These are phyloP conservation scores for Apiospora phragmitis DNA, from an alignment of 2,329 filamentous ascomycete species.

Conservation along the genomic window DNA sequence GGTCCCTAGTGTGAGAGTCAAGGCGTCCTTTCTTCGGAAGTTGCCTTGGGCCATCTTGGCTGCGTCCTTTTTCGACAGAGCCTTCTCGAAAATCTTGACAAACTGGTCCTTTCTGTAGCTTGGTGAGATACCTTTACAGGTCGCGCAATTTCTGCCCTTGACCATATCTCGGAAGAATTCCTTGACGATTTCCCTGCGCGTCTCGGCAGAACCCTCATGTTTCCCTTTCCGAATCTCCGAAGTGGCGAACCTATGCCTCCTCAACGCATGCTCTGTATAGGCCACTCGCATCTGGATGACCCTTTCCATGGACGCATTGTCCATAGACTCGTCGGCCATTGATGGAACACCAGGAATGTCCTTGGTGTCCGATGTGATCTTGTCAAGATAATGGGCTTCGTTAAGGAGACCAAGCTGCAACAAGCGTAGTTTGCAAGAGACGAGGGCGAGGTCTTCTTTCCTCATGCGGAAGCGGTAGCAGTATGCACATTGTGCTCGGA, in stretches of 20 bases:
- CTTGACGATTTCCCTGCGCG: slow-evolving; percentile 74
- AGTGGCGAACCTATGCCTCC: slow-evolving; percentile 51
- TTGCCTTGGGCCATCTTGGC: slow-evolving; percentile 71
- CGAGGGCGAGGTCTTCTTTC: slow-evolving; percentile 74
- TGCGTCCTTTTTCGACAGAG: slow-evolving; percentile 72
- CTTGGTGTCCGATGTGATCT: slow-evolving; percentile 34
- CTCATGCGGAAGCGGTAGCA: slow-evolving; percentile 84
- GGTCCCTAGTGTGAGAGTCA: slow-evolving; percentile 51
- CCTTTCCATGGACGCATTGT: slow-evolving; percentile 52
- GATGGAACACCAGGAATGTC: slow-evolving; percentile 37
- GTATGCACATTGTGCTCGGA: slow-evolving; percentile 87
- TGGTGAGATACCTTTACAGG: slow-evolving; percentile 71
- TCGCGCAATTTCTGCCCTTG: slow-evolving; percentile 67
- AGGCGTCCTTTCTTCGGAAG: slow-evolving; percentile 69
- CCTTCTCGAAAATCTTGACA: slow-evolving; percentile 90
- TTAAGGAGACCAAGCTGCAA: slow-evolving; percentile 80
- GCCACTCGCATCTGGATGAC: slow-evolving; percentile 54
- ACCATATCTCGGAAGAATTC: slow-evolving; percentile 77
- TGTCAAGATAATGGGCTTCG: slow-evolving; percentile 46
- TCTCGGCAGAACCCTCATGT: slow-evolving; percentile 80
- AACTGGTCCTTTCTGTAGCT: slow-evolving; percentile 85
- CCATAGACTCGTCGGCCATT: slow-evolving; percentile 52
- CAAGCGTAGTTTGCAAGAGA: slow-evolving; percentile 80
- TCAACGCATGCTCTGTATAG: slow-evolving; percentile 75
- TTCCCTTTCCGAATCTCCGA: slow-evolving; percentile 63